Conservation (phyloP, 805 yeast species). For the Metschnikowia koreensis region DNA sequence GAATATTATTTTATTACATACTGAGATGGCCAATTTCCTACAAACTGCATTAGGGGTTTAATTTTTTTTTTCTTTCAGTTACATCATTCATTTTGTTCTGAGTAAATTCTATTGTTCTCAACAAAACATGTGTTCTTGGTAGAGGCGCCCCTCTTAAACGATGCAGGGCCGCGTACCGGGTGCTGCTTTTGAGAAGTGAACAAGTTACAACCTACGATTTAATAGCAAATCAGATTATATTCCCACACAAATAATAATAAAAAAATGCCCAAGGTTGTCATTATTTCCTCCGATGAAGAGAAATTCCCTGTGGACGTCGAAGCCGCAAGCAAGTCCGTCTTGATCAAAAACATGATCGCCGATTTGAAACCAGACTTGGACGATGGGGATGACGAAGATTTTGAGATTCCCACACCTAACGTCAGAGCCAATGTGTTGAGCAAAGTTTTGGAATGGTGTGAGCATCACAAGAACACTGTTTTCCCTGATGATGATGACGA, state of each 20-base stretch:
- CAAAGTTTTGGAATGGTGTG: conserved; percentile 95
- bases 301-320: conserved; percentile 71
- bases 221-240: background rate
- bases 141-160: background rate
- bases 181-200: background rate
- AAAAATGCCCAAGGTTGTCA: conserved; percentile 42
- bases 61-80: no score
- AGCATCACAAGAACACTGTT: conserved; percentile 80
- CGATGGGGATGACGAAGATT: conserved; percentile 51
- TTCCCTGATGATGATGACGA: conserved; percentile 80
- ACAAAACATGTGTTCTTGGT: background rate
- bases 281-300: conserved; percentile 81
- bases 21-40: no score
- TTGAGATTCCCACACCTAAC: conserved; percentile 85
- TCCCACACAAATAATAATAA: background rate
- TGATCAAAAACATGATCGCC: conserved; percentile 82
- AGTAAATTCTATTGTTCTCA: no score
- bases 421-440: conserved; percentile 83
- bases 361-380: conserved; percentile 64
- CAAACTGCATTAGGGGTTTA: no score
- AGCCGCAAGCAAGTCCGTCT: conserved; percentile 82
- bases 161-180: background rate
- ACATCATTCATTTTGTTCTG: no score
- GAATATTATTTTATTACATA: no score
- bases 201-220: background rate